phyloP scores from a whole-genome alignment of 2,329 filamentous ascomycete genomes.

The Septoria linicola region DNA sequence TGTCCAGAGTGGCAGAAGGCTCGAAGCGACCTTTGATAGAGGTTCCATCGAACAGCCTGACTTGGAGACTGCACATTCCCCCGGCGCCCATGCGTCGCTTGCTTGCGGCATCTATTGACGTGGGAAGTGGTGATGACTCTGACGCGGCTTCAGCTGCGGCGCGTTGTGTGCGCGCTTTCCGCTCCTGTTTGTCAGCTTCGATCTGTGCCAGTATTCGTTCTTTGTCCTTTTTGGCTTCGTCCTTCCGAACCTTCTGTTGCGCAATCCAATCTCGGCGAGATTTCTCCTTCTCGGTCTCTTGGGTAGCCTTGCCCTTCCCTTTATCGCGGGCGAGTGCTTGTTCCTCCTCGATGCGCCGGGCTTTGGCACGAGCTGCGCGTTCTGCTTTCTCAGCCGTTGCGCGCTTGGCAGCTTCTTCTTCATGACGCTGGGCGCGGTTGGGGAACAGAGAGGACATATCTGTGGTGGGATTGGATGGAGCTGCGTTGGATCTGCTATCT shows the following conservation, averaged over 20 bases:
- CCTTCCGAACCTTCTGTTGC: conserved; percentile 60
- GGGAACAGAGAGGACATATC: conserved; percentile 43
- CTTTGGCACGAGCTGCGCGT: conserved; percentile 39
- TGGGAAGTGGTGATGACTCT: conserved; percentile 10
- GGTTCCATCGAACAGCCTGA: conserved; percentile 80
- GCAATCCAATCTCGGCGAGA: conserved; percentile 39
- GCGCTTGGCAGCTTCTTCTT: conserved; percentile 44
- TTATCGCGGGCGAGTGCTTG: conserved; percentile 27
- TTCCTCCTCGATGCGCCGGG: conserved; percentile 42
- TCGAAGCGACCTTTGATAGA: conserved; percentile 71
- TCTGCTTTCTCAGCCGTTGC: conserved; percentile 52
- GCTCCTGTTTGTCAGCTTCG: conserved; percentile 70
- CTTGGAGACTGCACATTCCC: conserved; percentile 56
- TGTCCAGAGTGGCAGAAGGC: conserved; percentile 58
- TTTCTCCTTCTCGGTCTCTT: conserved; percentile 36
- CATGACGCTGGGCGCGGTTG: conserved; percentile 52
- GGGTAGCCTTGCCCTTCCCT: conserved; percentile 36
- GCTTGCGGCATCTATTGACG: conserved; percentile 24
- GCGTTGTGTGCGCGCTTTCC: conserved; percentile 56
- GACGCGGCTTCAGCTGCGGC: conserved; percentile 15
- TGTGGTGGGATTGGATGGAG: conserved; percentile 1
- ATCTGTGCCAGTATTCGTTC: conserved; percentile 72
- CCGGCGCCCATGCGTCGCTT: conserved; percentile 23
- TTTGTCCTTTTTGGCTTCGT: conserved; percentile 66
- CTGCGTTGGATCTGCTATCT: not conserved